Evolutionary conservation across 1,139 yeast genomes (phyloP), one percentile per base, ranked within the genome.

Genomic region (Kodamaea alishanica): DNA sequence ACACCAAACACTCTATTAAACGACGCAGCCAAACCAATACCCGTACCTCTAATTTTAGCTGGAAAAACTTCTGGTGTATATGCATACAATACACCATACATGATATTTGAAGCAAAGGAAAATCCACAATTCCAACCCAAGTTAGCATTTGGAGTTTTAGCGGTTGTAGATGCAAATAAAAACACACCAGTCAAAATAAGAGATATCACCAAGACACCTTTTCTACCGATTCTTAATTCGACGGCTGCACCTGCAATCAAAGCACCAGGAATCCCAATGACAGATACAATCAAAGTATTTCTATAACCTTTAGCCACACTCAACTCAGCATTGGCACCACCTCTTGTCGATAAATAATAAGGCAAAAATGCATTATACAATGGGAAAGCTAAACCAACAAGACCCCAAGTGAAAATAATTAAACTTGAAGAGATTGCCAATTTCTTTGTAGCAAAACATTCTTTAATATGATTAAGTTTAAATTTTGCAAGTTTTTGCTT

Each of bases 41-140:
- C 74, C 5, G 74, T 69, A 4, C 73, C 74, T 46, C 75, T 54
- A 24, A 67, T 59, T 39, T 56, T 63, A 1, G 73, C 55, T 9
- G 66, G 67, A 49, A 68, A 69, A 30, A 68, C 61, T 44, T 70
- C 75, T 0, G 75, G 75, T 0, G 75, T 70, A 47, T 69, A 69
- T 8, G 74, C 73, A 44, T 70, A 70, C 29, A 70, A 53, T 5
- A 68, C 74, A 0, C 73, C 74, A 48, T 67, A 70, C 70, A 69
- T 66, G 34, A 68, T 65, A 44, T 63, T 68, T 24, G 73, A 67
- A 32, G 57, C 56, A 42, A 69, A 66, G 39, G 66, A 63, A 49
- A 70, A 69, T 22, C 61, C 63, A 45, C 74, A 70, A 45, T 65
- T 69, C 73, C 72, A 69, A n/a, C 66, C 74, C 48, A 70, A 56